Evolutionary conservation across 2,329 filamentous ascomycete genomes (phyloP), one percentile per base, ranked within the genome.

Genomic region (Apiospora marii): DNA sequence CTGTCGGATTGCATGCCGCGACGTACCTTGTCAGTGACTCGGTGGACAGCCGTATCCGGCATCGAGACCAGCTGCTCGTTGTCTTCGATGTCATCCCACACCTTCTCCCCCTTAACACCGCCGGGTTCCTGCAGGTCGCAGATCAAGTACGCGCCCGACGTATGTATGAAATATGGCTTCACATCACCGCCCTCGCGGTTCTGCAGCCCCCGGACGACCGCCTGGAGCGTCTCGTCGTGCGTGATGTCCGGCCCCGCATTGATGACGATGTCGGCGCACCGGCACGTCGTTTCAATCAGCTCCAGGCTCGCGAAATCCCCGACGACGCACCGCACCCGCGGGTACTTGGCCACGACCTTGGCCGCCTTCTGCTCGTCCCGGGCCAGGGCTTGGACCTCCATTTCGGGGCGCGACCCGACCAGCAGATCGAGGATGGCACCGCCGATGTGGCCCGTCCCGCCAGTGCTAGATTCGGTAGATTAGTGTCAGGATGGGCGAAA

Each of bases 61-160:
- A 72, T 72, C 22, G 68, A 53, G 30, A 69, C 67, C 46, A 64
- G 30, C 16, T 74, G 73, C 51, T 61, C 34, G 13, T 74, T 61
- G 61, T 77, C 74, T 4, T 43, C 68, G 12, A 77, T 67, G 70
- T 77, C 75, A 70, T 77, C 75, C 75, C 75, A 77, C 41, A 72
- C 68, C 8, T 69, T 53, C 3, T 72, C 73, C 4, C 71, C 69
- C 34, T 67, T 67, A 22, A 44, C 24, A 16, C 75, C 75, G 14
- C 71, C 27, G 27, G 68, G 48, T 8, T 49, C 67, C 0, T 72
- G 70, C 67, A 74, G 68, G 64, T 76, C 71, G 71, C 74, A 76
- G 70, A 76, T 74, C 34, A 76, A 72, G 8, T 71, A 75, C 2
- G 74, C 75, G 13, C 75, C 75, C 5, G 75, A 75, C 0, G 75